These are phyloP conservation scores for Lithospermum erythrorhizon DNA, from an alignment of 257 asterid genomes.

Conservation along the genomic window DNA sequence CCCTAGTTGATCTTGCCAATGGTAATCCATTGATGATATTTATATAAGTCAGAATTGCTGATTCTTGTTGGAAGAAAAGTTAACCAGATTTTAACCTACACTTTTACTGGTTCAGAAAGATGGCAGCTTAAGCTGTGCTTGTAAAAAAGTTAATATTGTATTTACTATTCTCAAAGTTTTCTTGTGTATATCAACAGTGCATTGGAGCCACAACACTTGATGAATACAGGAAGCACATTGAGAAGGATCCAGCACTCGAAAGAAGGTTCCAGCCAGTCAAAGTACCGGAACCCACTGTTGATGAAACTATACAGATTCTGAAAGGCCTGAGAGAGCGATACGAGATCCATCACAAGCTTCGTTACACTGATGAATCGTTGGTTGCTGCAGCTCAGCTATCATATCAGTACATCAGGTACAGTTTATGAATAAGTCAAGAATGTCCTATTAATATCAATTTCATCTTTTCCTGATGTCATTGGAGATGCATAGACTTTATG, in stretches of 20 bases:
- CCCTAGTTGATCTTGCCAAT: background rate
- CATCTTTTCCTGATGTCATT: no score
- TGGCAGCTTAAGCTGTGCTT: background rate
- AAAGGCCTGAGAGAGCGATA: conserved; percentile 85
- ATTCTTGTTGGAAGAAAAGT: no score
- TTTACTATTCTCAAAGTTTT: background rate
- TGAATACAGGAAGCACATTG: conserved; percentile 76
- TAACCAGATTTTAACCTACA: no score
- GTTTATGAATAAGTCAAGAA: background rate
- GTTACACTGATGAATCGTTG: conserved; percentile 83
- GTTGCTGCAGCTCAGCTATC: conserved; percentile 83
- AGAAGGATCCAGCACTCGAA: conserved; percentile 92
- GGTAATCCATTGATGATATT: no score
- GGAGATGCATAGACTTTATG: no score
- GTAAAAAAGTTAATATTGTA: background rate
- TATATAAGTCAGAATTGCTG: no score
- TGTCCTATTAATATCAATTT: background rate
- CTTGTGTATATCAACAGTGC: conserved; percentile 35
- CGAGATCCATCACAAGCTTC: conserved; percentile 95
- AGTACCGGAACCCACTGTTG: conserved; percentile 96
- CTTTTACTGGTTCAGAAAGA: no score
- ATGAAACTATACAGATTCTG: conserved; percentile 84
- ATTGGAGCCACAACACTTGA: conserved; percentile 94
- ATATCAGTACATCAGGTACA: conserved; percentile 84
- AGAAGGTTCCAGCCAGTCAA: conserved; percentile 94